Evolutionary conservation across 2,329 filamentous ascomycete genomes (phyloP).

Genomic region (Fusarium robinianum): DNA sequence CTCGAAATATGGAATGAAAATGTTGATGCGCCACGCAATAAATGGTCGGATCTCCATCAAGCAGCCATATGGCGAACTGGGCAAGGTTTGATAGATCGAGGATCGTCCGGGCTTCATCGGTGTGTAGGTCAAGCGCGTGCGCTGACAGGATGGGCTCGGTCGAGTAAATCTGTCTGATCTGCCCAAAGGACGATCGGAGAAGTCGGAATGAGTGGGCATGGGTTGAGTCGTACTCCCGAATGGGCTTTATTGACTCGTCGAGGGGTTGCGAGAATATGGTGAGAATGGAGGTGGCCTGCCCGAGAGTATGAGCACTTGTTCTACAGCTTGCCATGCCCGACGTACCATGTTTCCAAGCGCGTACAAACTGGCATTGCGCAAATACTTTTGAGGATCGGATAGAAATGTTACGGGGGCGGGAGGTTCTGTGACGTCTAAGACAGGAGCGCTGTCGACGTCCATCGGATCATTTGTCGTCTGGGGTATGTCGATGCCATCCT

Average conservation of each 20-base stretch:
- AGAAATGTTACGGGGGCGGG: conserved; percentile 40
- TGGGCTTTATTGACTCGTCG: conserved; percentile 42
- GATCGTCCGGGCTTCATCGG: conserved; percentile 41
- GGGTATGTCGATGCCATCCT: conserved; percentile 30
- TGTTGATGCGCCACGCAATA: conserved; percentile 50
- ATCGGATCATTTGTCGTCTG: conserved; percentile 40
- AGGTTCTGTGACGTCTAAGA: conserved; percentile 36
- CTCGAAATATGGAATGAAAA: conserved; percentile 51
- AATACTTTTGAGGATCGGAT: conserved; percentile 44
- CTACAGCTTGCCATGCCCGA: conserved; percentile 19
- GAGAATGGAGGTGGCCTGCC: conserved; percentile 46
- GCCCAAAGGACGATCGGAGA: conserved; percentile 41
- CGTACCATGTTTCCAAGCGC: conserved; percentile 49
- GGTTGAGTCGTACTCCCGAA: conserved; percentile 42
- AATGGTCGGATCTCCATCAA: conserved; percentile 45
- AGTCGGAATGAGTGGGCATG: conserved; percentile 41
- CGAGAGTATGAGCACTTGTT: conserved; percentile 19
- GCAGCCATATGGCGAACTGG: conserved; percentile 48
- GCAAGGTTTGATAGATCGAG: conserved; percentile 56
- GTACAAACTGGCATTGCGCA: conserved; percentile 45
- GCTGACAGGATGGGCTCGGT: conserved; percentile 40
- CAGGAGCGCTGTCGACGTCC: conserved; percentile 40
- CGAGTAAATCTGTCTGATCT: conserved; percentile 43
- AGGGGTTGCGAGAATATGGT: conserved; percentile 46
- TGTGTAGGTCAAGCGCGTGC: conserved; percentile 42